Evolutionary conservation across 176 grass and related monocot species (phyloP).

Genomic region (Carex pumila): DNA sequence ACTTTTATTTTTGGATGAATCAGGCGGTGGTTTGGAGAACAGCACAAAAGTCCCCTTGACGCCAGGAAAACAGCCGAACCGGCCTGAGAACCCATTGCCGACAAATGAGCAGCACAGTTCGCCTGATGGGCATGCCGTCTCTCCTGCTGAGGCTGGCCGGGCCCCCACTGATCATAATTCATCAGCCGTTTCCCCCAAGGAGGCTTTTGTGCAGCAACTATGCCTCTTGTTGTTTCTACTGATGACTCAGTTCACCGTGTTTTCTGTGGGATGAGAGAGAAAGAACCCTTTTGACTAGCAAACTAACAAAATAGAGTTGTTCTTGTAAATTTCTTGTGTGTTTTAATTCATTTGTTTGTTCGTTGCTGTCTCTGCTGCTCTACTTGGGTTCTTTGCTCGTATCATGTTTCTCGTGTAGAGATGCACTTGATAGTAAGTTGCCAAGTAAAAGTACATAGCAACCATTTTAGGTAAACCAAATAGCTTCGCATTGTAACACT

Average conservation of each 20-base stretch:
- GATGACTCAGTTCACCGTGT: slow-evolving; percentile 42
- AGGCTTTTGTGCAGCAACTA: background rate
- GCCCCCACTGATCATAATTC: slow-evolving; percentile 27
- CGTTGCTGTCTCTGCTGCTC: slow-evolving; percentile 1
- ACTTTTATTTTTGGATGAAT: background rate
- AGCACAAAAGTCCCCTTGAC: slow-evolving; percentile 62
- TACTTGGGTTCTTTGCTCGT: background rate
- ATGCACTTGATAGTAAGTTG: background rate
- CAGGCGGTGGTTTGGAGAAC: slow-evolving; percentile 68
- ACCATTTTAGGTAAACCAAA: too few relatives aligned
- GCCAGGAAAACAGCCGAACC: slow-evolving; percentile 42
- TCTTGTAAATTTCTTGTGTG: slow-evolving; percentile 64
- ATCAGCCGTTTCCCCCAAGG: slow-evolving; percentile 11
- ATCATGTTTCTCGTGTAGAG: background rate
- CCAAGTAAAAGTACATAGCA: background rate
- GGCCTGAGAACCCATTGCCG: slow-evolving; percentile 67
- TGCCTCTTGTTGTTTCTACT: slow-evolving; percentile 38
- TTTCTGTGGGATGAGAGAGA: slow-evolving; percentile 47
- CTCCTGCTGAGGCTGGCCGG: slow-evolving; percentile 51
- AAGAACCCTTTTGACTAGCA: background rate
- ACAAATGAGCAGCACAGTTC: slow-evolving; percentile 77
- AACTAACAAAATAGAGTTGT: slow-evolving; percentile 32
- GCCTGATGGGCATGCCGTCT: slow-evolving; percentile 30
- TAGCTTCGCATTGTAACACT: too few relatives aligned
- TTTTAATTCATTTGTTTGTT: slow-evolving; percentile 33